Evolutionary conservation across 306 rosid genomes (phyloP).

Genomic region (Rubus idaeus): DNA sequence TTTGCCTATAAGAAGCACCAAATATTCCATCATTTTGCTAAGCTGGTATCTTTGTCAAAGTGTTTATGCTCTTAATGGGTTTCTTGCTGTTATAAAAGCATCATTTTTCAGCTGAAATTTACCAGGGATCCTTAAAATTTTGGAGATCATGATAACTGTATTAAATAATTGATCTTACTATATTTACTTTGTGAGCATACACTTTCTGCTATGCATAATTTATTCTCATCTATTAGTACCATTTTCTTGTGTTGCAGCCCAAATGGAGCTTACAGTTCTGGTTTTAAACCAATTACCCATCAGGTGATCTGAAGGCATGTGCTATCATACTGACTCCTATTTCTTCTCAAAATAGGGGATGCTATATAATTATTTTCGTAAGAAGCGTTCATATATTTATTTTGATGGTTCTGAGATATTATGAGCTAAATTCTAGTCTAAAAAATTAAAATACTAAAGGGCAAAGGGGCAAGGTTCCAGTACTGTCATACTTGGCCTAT

Average conservation of each 20-base stretch:
- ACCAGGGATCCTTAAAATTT: neutral
- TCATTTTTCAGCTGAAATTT: neutral
- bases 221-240: neutral
- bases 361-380: constrained; percentile 1
- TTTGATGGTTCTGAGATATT: neutral
- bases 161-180: neutral
- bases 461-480: neutral
- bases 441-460: neutral
- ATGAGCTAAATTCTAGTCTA: neutral
- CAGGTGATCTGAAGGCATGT: constrained; percentile 84
- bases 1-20: neutral
- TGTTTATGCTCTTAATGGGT: neutral
- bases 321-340: constrained; percentile 27
- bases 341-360: constrained; percentile 2
- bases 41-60: neutral
- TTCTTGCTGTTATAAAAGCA: neutral
- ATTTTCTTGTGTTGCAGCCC: constrained; percentile 60
- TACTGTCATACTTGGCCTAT: neutral
- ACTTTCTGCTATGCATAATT: neutral
- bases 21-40: neutral
- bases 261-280: constrained; percentile 92
- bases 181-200: neutral
- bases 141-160: neutral
- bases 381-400: neutral
- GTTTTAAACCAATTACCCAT: constrained; percentile 95